Percentiles rank a stretch among this genome's conserved stretches.
Conservation (phyloP, 352 stramenopile genomes). For the Globisporangium polare region DNA sequence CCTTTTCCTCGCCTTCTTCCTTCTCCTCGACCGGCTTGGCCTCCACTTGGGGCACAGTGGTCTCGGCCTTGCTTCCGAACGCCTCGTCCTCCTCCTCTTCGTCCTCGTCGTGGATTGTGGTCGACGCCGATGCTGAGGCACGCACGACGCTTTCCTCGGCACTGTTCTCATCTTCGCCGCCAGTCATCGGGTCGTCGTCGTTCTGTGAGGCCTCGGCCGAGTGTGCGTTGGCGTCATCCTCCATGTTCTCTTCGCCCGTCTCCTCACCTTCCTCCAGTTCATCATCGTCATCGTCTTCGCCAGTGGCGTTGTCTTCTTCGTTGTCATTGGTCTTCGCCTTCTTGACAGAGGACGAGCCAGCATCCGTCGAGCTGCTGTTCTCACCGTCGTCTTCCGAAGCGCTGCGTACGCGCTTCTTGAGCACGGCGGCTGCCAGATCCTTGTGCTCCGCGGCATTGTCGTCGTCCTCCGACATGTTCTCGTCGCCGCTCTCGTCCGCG, state of each 20-base stretch:
- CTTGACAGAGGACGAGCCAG: constrained; percentile 14
- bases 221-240: constrained; percentile 6
- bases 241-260: constrained; percentile 12
- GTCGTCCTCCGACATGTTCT: constrained; percentile 35
- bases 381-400: constrained; percentile 27
- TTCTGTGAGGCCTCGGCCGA: constrained; percentile 4
- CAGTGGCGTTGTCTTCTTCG: constrained; percentile 12
- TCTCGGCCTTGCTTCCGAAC: constrained; percentile 12
- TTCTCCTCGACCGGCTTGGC: constrained; percentile 17
- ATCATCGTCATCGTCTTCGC: constrained; percentile 18
- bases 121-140: neutral
- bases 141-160: neutral
- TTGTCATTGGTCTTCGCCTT: constrained; percentile 20
- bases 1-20: constrained; percentile 20
- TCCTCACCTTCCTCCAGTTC: constrained; percentile 21
- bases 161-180: constrained; percentile 12
- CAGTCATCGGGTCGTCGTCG: constrained; percentile 24
- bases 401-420: constrained; percentile 50
- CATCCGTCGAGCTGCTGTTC: constrained; percentile 13
- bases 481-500: constrained; percentile 31
- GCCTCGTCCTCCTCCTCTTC: constrained; percentile 22
- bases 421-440: constrained; percentile 21
- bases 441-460: constrained; percentile 38
- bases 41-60: constrained; percentile 5
- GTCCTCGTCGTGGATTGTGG: constrained; percentile 10